These are phyloP conservation scores for Persicaria tinctoria DNA, from an alignment of 148 eudicot genomes.

Conservation along the genomic window DNA sequence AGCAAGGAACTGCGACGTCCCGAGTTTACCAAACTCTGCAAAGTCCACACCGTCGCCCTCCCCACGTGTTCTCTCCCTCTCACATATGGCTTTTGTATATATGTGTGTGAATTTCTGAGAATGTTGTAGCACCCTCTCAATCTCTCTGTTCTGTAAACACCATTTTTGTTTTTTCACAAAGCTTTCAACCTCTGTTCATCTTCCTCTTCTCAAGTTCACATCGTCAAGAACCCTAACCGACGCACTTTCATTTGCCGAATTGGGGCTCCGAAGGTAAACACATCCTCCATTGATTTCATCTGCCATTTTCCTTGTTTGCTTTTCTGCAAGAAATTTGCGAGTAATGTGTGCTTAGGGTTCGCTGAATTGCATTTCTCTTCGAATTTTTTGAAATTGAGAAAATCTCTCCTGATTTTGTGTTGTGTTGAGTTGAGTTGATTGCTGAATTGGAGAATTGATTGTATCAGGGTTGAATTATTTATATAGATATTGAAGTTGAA, in stretches of 20 bases:
- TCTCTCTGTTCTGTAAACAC: slow-evolving; percentile 4
- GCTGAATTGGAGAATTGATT: not conserved
- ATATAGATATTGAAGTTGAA: not conserved
- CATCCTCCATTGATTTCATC: not conserved
- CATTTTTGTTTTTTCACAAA: not conserved
- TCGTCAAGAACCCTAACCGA: not conserved
- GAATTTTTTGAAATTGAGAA: too few species aligned
- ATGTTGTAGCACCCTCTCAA: not conserved
- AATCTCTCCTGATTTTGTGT: not conserved
- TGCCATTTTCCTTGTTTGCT: not conserved
- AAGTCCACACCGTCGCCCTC: slow-evolving; percentile 28
- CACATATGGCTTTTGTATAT: not conserved
- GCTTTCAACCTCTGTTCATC: slow-evolving; percentile 2
- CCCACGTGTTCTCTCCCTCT: slow-evolving; percentile 24
- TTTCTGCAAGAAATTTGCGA: not conserved
- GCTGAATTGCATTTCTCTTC: not conserved
- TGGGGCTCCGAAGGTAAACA: not conserved
- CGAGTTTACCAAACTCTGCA: not conserved
- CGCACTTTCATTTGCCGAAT: not conserved
- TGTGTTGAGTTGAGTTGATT: not conserved
- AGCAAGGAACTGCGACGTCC: slow-evolving; percentile 2
- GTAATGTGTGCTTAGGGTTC: not conserved
- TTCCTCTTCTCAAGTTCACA: not conserved
- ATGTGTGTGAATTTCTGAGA: not conserved
- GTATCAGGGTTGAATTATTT: not conserved